These are phyloP conservation scores for Diplogelasinospora grovesii DNA, from an alignment of 495 filamentous ascomycete species.

Conservation along the genomic window DNA sequence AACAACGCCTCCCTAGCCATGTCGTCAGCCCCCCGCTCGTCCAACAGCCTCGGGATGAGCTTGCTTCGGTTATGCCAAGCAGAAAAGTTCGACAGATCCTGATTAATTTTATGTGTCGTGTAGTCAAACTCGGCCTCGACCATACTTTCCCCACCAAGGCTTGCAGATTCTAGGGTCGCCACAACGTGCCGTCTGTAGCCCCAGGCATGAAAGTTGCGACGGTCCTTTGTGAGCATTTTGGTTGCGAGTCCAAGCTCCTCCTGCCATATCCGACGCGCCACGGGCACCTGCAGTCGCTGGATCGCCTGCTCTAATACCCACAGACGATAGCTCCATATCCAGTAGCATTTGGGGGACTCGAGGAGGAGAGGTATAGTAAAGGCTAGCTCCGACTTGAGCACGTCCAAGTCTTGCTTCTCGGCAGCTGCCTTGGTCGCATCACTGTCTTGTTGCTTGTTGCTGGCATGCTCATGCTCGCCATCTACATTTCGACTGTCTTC, in stretches of 20 bases:
- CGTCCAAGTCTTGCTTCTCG: slow-evolving; percentile 21
- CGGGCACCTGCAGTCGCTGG: slow-evolving; percentile 44
- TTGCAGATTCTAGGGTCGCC: slow-evolving; percentile 53
- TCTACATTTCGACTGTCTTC: slow-evolving; percentile 15
- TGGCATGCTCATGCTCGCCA: no score
- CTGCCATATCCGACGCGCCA: slow-evolving; percentile 67
- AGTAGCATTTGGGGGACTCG: slow-evolving; percentile 94
- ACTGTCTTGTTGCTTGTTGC: background rate
- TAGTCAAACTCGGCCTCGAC: slow-evolving; percentile 80
- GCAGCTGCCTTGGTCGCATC: background rate
- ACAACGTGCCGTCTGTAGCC: slow-evolving; percentile 79
- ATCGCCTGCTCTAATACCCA: slow-evolving; percentile 77
- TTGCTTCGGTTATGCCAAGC: slow-evolving; percentile 90
- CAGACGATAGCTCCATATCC: slow-evolving; percentile 96
- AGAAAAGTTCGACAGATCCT: slow-evolving; percentile 87
- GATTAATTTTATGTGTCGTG: slow-evolving; percentile 77
- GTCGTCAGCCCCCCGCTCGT: slow-evolving; percentile 58
- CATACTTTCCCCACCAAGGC: slow-evolving; percentile 49
- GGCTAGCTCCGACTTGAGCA: slow-evolving; percentile 57
- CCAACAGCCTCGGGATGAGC: slow-evolving; percentile 68
- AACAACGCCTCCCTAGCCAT: slow-evolving; percentile 59
- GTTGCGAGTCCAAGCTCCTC: slow-evolving; percentile 71
- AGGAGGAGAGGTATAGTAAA: slow-evolving; percentile 79
- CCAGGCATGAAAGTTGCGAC: slow-evolving; percentile 96
- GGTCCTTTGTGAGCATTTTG: slow-evolving; percentile 82